phyloP scores from a whole-genome alignment of 345 rosid genomes.

The Gossypium ekmanianum region DNA sequence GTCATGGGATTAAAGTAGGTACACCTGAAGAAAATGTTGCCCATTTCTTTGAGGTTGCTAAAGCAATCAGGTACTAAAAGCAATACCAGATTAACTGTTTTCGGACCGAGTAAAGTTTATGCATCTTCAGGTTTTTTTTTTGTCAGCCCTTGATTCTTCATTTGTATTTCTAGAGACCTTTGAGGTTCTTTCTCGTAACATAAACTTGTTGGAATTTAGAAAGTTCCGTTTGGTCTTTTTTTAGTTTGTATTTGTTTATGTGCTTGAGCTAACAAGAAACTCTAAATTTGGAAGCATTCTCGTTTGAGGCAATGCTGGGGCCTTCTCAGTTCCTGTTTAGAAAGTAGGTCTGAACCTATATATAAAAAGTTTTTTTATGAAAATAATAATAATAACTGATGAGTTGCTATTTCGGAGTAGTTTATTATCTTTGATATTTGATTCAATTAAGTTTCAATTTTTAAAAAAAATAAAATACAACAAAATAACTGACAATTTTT shows the following conservation, averaged over 20 bases:
- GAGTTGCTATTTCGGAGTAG: too few species aligned
- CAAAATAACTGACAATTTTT: too few species aligned
- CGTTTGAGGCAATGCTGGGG: background rate
- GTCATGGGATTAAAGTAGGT: slow-evolving; percentile 92
- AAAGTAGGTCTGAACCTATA: too few species aligned
- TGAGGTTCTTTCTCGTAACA: too few species aligned
- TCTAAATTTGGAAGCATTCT: background rate
- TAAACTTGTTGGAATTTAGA: too few species aligned
- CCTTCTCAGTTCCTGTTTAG: background rate
- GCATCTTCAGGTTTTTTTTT: slow-evolving; percentile 6
- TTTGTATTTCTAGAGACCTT: background rate
- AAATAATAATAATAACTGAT: too few species aligned
- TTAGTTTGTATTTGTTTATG: background rate
- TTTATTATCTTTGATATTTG: too few species aligned
- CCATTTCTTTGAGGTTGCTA: slow-evolving; percentile 87
- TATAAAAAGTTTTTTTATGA: too few species aligned
- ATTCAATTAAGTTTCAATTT: too few species aligned
- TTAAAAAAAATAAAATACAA: too few species aligned
- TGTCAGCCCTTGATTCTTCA: background rate
- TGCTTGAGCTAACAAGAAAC: background rate
- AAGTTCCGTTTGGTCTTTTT: too few species aligned
- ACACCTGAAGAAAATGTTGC: slow-evolving; percentile 96
- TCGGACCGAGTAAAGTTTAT: slow-evolving; percentile 15
- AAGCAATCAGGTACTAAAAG: slow-evolving; percentile 63
- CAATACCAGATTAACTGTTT: background rate